Conservation (phyloP, 2,329 filamentous ascomycete species). For the Ceratocystis colombiana region DNA sequence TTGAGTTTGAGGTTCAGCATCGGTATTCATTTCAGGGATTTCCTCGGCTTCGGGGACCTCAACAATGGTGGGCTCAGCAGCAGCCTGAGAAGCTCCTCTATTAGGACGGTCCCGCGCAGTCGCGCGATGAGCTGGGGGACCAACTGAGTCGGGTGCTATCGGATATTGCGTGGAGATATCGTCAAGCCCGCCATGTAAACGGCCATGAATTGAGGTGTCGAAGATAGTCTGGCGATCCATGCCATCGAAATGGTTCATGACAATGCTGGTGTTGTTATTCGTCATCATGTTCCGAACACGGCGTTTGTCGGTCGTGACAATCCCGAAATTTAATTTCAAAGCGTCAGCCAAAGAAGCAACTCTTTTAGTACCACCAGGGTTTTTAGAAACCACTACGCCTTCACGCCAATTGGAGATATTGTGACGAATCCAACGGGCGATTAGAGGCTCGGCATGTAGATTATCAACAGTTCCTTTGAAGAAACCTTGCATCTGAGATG, state of each 20-base stretch:
- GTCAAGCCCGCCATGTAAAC: slow-evolving; percentile 19
- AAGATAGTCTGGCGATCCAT: slow-evolving; percentile 41
- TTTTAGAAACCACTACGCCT: slow-evolving; percentile 95
- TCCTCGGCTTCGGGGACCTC: slow-evolving; percentile 22
- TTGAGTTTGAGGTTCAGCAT: background rate
- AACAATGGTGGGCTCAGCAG: slow-evolving; percentile 17
- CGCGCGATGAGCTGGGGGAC: slow-evolving; percentile 21
- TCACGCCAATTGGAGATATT: slow-evolving; percentile 82
- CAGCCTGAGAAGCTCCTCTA: slow-evolving; percentile 16
- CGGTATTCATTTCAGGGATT: background rate
- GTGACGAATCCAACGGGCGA: slow-evolving; percentile 87
- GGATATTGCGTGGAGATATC: slow-evolving; percentile 17
- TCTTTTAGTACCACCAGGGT: slow-evolving; percentile 91
- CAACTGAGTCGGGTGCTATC: slow-evolving; percentile 11
- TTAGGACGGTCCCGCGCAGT: slow-evolving; percentile 13
- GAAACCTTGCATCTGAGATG: slow-evolving; percentile 98
- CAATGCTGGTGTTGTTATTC: slow-evolving; percentile 73
- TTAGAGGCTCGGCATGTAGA: slow-evolving; percentile 86
- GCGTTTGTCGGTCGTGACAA: slow-evolving; percentile 77
- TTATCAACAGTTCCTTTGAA: slow-evolving; percentile 98
- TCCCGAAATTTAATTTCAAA: slow-evolving; percentile 92
- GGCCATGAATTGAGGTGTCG: slow-evolving; percentile 30
- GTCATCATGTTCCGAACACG: slow-evolving; percentile 57
- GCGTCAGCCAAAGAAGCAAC: slow-evolving; percentile 94
- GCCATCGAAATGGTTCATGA: slow-evolving; percentile 58